A percentile compares a stretch with the other conserved stretches of the same genome.
phyloP scores from a whole-genome alignment of 768 basidiomycete genomes.

The Lentinus tigrinus region DNA sequence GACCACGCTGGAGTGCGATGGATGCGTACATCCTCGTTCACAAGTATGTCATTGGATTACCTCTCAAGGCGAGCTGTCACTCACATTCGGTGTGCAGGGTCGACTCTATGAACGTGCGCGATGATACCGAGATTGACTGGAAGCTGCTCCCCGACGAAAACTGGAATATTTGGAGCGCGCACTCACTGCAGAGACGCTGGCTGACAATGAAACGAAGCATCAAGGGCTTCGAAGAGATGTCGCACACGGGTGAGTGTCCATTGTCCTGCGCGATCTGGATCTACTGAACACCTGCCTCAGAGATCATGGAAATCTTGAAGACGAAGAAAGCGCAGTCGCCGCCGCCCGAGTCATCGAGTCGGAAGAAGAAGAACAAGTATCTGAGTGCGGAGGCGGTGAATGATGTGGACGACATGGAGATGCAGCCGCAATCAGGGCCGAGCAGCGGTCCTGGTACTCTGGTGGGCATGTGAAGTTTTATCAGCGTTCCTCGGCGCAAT shows the following conservation, averaged over 20 bases:
- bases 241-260: conserved; percentile 59
- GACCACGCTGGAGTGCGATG: conserved; percentile 69
- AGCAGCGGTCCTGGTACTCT: conserved; percentile 7
- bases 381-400: conserved; percentile 34
- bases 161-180: conserved; percentile 86
- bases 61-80: not conserved
- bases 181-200: conserved; percentile 79
- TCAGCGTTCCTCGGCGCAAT: not conserved
- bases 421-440: conserved; percentile 9
- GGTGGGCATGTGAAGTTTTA: not conserved
- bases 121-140: conserved; percentile 88
- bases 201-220: conserved; percentile 74
- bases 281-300: conserved; percentile 36
- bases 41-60: conserved; percentile 48
- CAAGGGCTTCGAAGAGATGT: conserved; percentile 79
- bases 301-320: conserved; percentile 79
- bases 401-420: conserved; percentile 30
- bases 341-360: conserved; percentile 20
- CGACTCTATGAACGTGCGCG: conserved; percentile 68
- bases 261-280: not conserved
- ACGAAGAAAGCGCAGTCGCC: conserved; percentile 69
- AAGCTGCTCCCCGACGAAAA: conserved; percentile 68
- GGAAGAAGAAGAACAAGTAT: conserved; percentile 28
- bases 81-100: conserved; percentile 44
- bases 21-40: conserved; percentile 82